Base-by-base conservation (phyloP, 371 early-diverging fungal genomes). In the Rhizopus sp. region DNA sequence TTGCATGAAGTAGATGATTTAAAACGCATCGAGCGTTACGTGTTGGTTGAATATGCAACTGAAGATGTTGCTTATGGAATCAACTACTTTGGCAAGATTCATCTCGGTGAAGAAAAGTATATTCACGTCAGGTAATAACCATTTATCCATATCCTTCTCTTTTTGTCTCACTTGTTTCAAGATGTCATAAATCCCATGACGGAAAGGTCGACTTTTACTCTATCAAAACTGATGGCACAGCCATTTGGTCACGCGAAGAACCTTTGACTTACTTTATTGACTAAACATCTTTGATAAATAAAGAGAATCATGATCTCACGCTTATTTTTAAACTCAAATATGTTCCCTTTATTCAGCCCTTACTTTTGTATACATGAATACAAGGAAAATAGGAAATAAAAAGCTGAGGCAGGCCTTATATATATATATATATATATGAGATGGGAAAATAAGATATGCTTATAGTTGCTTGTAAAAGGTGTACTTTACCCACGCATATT, bases 41-140 rank as follows among this genome's bases (percentile, higher is more conserved):
- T 72, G 42, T 68, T 78, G 16, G 58, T 69, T 42, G 69, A 77
- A 44, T 77, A 75, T 63, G 81, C 83, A 42, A 59, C 57, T 29
- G 83, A 82, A 68, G 78, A 75, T 46, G 78, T 77, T 38, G 62
- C 81, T 8, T 82, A 75, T 37, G 83, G 83, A 47, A 62, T 52
- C 59, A 82, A 75, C 71, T 82, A 80, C 65, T 82, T 73, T 50
- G 83, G 71, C 55, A 82, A 82, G 64, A 69, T 82, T 55, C 63
- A 80, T 37, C 55, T 82, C 31, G 82, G 76, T 15, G 77, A 75
- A 33, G 73, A 55, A 29, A 77, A 77, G 54, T 81, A 63, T 39
- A 66, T 81, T 41, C 82, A 79, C 55, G 80, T 68, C 45, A 72
- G 77, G 78, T 78, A 73, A 42, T 15, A 42, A 10, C 7, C 6